Base-by-base conservation (phyloP, 768 basidiomycete species). In the Russula sp. region DNA sequence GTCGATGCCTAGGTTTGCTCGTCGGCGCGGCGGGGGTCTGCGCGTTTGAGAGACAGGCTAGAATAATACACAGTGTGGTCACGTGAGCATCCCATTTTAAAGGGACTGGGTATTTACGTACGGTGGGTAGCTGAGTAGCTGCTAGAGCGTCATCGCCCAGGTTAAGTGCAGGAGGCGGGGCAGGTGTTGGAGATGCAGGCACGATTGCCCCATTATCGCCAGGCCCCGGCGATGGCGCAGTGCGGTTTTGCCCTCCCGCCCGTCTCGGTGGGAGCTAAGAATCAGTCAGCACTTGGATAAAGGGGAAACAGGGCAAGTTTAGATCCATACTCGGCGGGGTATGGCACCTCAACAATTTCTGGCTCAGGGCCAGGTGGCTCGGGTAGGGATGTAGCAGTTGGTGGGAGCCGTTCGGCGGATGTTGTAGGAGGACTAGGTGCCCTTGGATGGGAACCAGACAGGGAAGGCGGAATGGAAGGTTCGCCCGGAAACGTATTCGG, bases 401-500 rank as follows among this genome's bases (percentile, higher is more conserved):
- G 38, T 11, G 28, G 53, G 22, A 48, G 54, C 24, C 10, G 64
- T 8, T 51, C n/a, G n/a, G n/a, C 59, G n/a, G 59, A 56, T 34
- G 36, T 10, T 30, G 54, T 16, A 30, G 16, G 52, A 6, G 58
- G 24, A 7, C 32, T 28, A 22, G 18, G 30, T n/a, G 54, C 32
- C 11, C 3, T 61, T 2, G 7, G 26, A 32, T 56, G 36, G 38
- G 32, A 24, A 38, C 14, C 13, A n/a, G 9, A 30, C 5, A 57
- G 24, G 18, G 78, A 74, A 20, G 74, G 73, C 9, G 30, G 30
- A 9, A 79, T 63, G 5, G 82, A 80, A 0, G 80, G 79, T 65
- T 87, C 85, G 22, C 80, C 77, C 3, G 79, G 76, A 65, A 79
- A 77, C 0, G 83, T 81, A 63, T 85, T 86, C 5, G 81, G 81